Conservation (phyloP, 768 basidiomycete species). For the Leucosporidium yakuticum region DNA sequence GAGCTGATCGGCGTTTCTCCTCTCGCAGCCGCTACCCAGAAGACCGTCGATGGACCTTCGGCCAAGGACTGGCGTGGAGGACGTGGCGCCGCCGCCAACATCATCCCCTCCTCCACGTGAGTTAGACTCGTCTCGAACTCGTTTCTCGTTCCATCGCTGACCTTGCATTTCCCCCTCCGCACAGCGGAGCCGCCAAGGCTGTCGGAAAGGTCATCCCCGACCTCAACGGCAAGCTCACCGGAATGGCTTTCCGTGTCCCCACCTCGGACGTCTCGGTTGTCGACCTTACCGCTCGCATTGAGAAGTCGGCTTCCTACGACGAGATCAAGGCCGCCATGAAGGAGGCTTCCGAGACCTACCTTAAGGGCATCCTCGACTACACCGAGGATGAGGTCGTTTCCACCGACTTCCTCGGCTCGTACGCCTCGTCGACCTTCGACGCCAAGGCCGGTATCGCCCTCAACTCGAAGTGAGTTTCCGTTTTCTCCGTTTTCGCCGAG, state of each 20-base stretch:
- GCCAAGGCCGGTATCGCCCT: conserved; percentile 87
- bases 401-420: conserved; percentile 78
- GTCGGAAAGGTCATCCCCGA: conserved; percentile 63
- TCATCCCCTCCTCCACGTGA: conserved; percentile 89
- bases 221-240: conserved; percentile 90
- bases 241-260: conserved; percentile 95
- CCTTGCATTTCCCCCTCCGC: too few relatives aligned
- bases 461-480: conserved; percentile 48
- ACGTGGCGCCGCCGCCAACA: conserved; percentile 93
- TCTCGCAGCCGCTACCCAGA: conserved; percentile 42
- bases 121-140: too few relatives aligned
- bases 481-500: background rate
- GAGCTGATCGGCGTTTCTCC: background rate
- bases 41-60: conserved; percentile 74
- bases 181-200: conserved; percentile 74
- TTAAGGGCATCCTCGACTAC: conserved; percentile 72
- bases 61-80: conserved; percentile 97
- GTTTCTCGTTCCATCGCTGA: background rate
- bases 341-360: conserved; percentile 62
- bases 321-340: conserved; percentile 82
- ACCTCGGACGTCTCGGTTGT: conserved; percentile 88
- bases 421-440: conserved; percentile 83
- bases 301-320: conserved; percentile 78
- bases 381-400: conserved; percentile 91
- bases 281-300: conserved; percentile 87